phyloP scores from a whole-genome alignment of 305 asterid genomes.

The Solanum hybrid region DNA sequence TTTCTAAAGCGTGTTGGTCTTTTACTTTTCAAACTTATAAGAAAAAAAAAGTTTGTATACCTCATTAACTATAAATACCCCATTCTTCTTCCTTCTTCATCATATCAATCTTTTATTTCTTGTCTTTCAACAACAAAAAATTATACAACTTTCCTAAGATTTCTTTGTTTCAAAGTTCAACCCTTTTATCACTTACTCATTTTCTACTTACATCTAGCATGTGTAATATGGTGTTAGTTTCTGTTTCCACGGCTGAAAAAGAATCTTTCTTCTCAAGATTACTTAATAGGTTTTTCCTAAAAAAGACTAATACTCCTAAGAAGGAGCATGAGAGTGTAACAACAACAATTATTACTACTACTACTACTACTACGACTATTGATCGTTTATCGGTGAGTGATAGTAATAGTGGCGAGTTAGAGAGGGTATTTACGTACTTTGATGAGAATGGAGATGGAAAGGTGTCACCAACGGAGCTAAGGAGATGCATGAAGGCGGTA shows the following conservation, averaged over 20 bases:
- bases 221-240: neutral
- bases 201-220: neutral
- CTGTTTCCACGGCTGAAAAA: neutral
- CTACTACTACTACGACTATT: neutral
- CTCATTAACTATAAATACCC: neutral
- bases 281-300: neutral
- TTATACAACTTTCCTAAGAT: neutral
- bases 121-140: neutral
- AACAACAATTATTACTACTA: neutral
- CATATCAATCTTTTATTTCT: neutral
- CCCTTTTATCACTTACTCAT: neutral
- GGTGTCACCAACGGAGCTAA: slow-evolving; percentile 35
- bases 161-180: neutral
- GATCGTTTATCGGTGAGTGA: neutral
- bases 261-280: neutral
- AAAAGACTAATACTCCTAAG: neutral
- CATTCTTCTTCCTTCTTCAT: neutral
- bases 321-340: neutral
- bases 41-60: neutral
- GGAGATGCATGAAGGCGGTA: slow-evolving; percentile 27
- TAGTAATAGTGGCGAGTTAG: neutral
- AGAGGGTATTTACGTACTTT: slow-evolving; percentile 33
- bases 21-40: neutral
- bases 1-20: neutral
- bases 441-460: slow-evolving; percentile 42